Base-by-base conservation (phyloP, 2,329 filamentous ascomycete species). In the Penicillium sp. region DNA sequence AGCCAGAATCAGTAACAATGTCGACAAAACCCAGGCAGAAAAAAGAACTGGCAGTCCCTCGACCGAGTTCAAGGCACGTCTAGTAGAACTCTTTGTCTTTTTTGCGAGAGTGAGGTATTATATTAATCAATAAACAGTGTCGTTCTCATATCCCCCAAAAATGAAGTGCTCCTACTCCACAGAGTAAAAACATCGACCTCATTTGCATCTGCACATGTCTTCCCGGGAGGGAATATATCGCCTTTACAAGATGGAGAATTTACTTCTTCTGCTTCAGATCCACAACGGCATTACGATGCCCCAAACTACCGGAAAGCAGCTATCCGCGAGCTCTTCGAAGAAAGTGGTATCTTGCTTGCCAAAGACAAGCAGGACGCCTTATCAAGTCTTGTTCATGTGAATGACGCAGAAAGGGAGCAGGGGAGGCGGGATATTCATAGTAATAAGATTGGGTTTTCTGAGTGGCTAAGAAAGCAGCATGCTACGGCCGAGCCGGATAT, bases 171-270 rank as follows among this genome's bases (percentile, higher is more conserved):
- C 0, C 84, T 97, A 18, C 84, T 97, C 8, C 91, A 91, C 71
- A 87, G 94, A 60, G 90, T 96, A 2, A 82, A 87, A 62, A 91
- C 88, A 1, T 94, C 90, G 0, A 85, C 83, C 1, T 88, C 91
- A 2, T 97, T 97, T 67, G 84, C 93, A 3, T 93, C 90, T 0
- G 94, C 93, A 0, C 91, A 97, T 68, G 94, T 99, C 59, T 99
- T 99, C 64, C 93, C 94, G 0, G 94, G 94, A 33, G 94, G 94
- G 5, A 80, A 96, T 21, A 88, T 91, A 12, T 72, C 83, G 0
- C 82, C 83, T 20, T 30, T 35, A n/a, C 90, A 96, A 65, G 93
- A 97, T 64, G 91, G 89, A 30, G 64, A 71, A 20, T 75, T 80
- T 12, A 79, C 21, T 20, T 24, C 83, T 0, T 72, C 73, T 0